A percentile compares a stretch with the other conserved stretches of the same genome.
Evolutionary conservation across 2,329 filamentous ascomycete species (phyloP).

Genomic region (Penicillium sclerotigenum): DNA sequence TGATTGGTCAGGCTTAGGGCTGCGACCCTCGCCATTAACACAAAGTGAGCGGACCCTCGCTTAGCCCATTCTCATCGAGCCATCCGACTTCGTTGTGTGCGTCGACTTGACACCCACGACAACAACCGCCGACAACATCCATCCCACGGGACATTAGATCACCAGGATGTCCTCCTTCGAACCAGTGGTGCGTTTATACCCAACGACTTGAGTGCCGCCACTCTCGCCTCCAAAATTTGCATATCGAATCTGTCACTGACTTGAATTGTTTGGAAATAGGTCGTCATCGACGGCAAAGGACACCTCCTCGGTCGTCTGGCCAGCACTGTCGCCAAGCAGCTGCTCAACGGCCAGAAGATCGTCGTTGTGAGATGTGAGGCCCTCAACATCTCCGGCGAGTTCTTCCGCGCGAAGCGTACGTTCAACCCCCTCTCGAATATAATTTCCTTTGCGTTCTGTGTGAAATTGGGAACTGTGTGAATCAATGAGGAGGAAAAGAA

Average conservation of each 20-base stretch:
- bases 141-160: constrained; percentile 42
- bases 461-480: constrained; percentile 2
- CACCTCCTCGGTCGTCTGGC: constrained; percentile 99
- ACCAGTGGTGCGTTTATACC: constrained; percentile 56
- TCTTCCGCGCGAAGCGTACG: constrained; percentile 99
- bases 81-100: constrained; percentile 44
- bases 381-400: constrained; percentile 99
- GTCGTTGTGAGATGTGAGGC: constrained; percentile 98
- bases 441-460: constrained; percentile 14
- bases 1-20: constrained; percentile 39
- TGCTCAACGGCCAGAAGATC: constrained; percentile 98
- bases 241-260: constrained; percentile 36
- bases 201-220: constrained; percentile 10
- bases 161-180: constrained; percentile 65
- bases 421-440: constrained; percentile 43
- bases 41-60: constrained; percentile 38
- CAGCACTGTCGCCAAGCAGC: constrained; percentile 97
- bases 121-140: constrained; percentile 48
- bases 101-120: constrained; percentile 46
- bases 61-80: constrained; percentile 40
- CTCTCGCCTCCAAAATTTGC: constrained; percentile 14
- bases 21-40: constrained; percentile 37
- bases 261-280: constrained; percentile 55
- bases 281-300: constrained; percentile 99
- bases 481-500: constrained; percentile 8